Evolutionary conservation across 257 asterid genomes (phyloP).

Genomic region (Rauvolfia tetraphylla): DNA sequence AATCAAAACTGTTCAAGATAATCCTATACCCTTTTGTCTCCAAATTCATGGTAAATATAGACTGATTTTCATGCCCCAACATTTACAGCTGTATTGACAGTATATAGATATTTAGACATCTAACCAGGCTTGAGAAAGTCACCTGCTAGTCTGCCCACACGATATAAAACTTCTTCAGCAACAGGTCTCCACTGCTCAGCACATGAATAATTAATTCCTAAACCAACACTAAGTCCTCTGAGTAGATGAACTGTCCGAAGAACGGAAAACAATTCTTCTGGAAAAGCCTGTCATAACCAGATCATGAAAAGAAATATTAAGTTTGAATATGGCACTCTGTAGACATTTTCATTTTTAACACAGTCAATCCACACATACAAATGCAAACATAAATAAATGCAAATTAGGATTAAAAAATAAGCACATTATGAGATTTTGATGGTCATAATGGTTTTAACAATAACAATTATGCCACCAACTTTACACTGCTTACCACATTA

Average conservation of each 20-base stretch:
- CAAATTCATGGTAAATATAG: not conserved
- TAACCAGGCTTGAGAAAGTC: not conserved
- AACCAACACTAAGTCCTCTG: slow-evolving; percentile 96
- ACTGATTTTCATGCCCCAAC: not conserved
- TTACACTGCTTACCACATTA: not conserved
- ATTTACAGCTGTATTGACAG: not conserved
- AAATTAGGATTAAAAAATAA: not conserved
- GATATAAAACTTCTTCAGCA: slow-evolving; percentile 80
- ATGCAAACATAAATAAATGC: not conserved
- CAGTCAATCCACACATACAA: not conserved
- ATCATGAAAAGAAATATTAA: slow-evolving; percentile 4
- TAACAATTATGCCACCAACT: not conserved
- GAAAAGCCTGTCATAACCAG: slow-evolving; percentile 59
- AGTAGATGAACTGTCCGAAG: slow-evolving; percentile 89
- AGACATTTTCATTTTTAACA: not conserved
- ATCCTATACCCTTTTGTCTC: not conserved
- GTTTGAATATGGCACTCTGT: not conserved
- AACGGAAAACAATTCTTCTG: slow-evolving; percentile 94
- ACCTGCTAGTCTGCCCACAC: slow-evolving; percentile 76
- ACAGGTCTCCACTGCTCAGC: slow-evolving; percentile 97
- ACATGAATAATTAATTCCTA: slow-evolving; percentile 87
- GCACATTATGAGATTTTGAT: not conserved
- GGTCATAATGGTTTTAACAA: not conserved
- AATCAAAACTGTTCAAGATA: not conserved
- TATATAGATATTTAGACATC: not conserved